Conservation (phyloP, 306 rosid genomes). For the Mimosa bimucronata region DNA sequence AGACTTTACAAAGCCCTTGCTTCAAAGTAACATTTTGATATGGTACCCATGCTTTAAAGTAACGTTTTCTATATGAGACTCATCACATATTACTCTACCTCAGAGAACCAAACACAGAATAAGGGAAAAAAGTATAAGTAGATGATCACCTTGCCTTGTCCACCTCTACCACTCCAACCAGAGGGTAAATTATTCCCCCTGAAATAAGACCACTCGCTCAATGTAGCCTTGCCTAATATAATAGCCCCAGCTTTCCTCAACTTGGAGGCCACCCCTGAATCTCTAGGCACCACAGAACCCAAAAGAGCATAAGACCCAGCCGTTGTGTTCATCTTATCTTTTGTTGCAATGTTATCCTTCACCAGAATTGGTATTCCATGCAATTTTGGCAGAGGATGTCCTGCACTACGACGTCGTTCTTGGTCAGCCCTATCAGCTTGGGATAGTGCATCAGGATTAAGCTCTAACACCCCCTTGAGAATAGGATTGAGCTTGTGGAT, state of each 20-base stretch:
- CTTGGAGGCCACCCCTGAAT: slow-evolving; percentile 62
- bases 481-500: slow-evolving; percentile 47
- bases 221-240: slow-evolving; percentile 66
- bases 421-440: slow-evolving; percentile 57
- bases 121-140: not conserved
- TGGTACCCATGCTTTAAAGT: too few relatives aligned
- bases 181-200: slow-evolving; percentile 32
- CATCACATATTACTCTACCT: too few relatives aligned
- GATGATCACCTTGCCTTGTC: slow-evolving; percentile 58
- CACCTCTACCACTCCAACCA: slow-evolving; percentile 68
- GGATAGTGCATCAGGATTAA: slow-evolving; percentile 64
- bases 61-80: too few relatives aligned
- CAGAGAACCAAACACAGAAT: too few relatives aligned
- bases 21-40: too few relatives aligned
- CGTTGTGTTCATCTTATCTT: slow-evolving; percentile 68
- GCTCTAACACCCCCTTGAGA: slow-evolving; percentile 55
- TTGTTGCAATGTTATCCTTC: slow-evolving; percentile 69
- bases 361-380: slow-evolving; percentile 73
- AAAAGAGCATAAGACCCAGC: slow-evolving; percentile 67
- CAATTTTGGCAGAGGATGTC: slow-evolving; percentile 31
- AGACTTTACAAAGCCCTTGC: too few relatives aligned
- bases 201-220: slow-evolving; percentile 62
- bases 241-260: slow-evolving; percentile 73
- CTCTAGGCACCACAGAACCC: slow-evolving; percentile 66
- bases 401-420: slow-evolving; percentile 33